A percentile compares a stretch with the other conserved stretches of the same genome.
phyloP scores from a whole-genome alignment of 2,329 filamentous ascomycete genomes.

The Alternaria sp. region DNA sequence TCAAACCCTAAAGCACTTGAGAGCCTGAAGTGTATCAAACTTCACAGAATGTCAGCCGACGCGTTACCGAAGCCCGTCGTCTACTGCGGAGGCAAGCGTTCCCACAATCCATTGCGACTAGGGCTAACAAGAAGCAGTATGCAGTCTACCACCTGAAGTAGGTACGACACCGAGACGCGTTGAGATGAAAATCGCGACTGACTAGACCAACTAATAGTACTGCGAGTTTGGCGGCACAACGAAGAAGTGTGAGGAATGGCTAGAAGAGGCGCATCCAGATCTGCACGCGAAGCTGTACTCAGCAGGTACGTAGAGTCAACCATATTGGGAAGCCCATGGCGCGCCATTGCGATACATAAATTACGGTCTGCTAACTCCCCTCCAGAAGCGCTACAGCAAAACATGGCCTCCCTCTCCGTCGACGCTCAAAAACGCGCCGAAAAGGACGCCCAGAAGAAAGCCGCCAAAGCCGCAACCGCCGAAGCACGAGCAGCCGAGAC shows the following conservation, averaged over 20 bases:
- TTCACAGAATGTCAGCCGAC: slow-evolving; percentile 43
- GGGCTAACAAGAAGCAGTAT: slow-evolving; percentile 57
- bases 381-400: slow-evolving; percentile 73
- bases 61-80: slow-evolving; percentile 58
- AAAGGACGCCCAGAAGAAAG: slow-evolving; percentile 96
- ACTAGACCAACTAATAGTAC: slow-evolving; percentile 67
- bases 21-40: not conserved
- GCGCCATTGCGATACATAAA: not conserved
- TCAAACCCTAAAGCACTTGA: not conserved
- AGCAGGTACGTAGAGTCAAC: slow-evolving; percentile 64
- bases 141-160: slow-evolving; percentile 72
- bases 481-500: slow-evolving; percentile 84
- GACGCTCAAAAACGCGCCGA: slow-evolving; percentile 93
- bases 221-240: slow-evolving; percentile 97
- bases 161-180: slow-evolving; percentile 46
- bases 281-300: slow-evolving; percentile 86
- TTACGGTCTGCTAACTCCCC: not conserved
- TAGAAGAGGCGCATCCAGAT: slow-evolving; percentile 73
- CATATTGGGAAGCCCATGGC: not conserved
- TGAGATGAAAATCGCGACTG: slow-evolving; percentile 2
- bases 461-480: slow-evolving; percentile 86
- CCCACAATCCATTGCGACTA: not conserved
- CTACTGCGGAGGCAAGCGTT: slow-evolving; percentile 66
- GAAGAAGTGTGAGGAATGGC: slow-evolving; percentile 98
- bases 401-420: slow-evolving; percentile 83